These are phyloP conservation scores for Mortierella sp. DNA, from an alignment of 371 early-diverging fungal species.

Conservation along the genomic window DNA sequence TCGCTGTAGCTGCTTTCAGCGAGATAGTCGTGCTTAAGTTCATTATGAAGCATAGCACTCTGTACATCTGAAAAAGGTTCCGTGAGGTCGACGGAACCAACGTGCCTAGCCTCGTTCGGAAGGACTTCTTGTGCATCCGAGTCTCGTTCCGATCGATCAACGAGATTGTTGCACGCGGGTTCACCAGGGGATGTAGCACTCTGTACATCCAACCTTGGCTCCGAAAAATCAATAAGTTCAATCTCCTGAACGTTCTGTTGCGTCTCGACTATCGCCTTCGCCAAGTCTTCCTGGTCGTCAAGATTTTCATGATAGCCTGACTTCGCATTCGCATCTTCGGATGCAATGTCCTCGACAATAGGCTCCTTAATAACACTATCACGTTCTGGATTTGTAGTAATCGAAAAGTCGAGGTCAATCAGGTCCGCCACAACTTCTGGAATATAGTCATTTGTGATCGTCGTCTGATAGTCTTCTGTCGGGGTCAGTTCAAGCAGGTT, in stretches of 20 bases:
- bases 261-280: neutral
- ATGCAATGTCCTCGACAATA: neutral
- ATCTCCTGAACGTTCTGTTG: neutral
- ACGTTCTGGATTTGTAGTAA: neutral
- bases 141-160: too few relatives aligned
- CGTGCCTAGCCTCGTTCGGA: too few relatives aligned
- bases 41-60: too few relatives aligned
- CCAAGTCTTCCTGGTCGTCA: neutral
- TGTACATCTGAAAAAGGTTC: too few relatives aligned
- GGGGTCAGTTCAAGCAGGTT: neutral
- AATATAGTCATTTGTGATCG: neutral
- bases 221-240: neutral
- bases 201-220: neutral
- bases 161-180: neutral
- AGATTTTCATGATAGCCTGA: too few relatives aligned
- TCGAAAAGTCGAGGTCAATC: conserved; percentile 8
- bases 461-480: neutral
- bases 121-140: too few relatives aligned
- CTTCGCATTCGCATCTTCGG: neutral
- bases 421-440: conserved; percentile 7
- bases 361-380: neutral
- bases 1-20: neutral
- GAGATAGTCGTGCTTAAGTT: neutral
- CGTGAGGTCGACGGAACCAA: too few relatives aligned
- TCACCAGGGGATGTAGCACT: neutral